Conservation (phyloP, 1,284 basidiomycete genomes). For the Ustilago hordei region DNA sequence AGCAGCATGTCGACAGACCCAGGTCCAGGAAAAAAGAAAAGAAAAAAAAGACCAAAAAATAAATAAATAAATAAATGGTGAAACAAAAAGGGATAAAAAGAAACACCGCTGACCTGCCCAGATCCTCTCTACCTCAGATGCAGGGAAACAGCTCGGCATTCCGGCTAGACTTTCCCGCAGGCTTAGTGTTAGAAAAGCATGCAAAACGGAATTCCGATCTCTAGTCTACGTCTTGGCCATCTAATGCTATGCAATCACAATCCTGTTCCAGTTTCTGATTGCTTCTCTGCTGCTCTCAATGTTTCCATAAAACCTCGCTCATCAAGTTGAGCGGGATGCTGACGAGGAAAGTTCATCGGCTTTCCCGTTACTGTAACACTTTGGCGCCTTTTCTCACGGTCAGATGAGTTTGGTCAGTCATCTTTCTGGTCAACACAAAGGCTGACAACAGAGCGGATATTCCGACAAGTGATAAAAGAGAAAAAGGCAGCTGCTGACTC, state of each 20-base stretch:
- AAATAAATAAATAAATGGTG: neutral
- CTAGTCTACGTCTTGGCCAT: constrained; percentile 4
- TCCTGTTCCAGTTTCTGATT: neutral
- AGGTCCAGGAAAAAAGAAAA: neutral
- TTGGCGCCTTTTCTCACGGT: neutral
- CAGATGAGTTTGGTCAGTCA: neutral
- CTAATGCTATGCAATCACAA: neutral
- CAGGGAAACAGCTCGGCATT: constrained; percentile 11
- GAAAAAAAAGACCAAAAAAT: no score
- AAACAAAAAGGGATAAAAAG: neutral
- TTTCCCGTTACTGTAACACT: neutral
- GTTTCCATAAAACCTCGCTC: constrained; percentile 15
- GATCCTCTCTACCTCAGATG: constrained; percentile 1
- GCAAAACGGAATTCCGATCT: constrained; percentile 15
- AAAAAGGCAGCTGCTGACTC: neutral
- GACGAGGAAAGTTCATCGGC: constrained; percentile 1
- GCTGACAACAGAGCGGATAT: constrained; percentile 1
- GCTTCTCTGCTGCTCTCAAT: constrained; percentile 14
- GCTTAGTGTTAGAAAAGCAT: neutral
- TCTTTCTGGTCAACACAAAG: neutral
- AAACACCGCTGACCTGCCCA: neutral
- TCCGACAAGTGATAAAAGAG: neutral
- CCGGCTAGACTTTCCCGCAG: neutral
- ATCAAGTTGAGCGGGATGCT: neutral
- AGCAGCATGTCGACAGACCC: constrained; percentile 6